A percentile compares a stretch with the other conserved stretches of the same genome.
phyloP scores from a whole-genome alignment of 352 stramenopile species.

The Pseudoperonospora humuli region DNA sequence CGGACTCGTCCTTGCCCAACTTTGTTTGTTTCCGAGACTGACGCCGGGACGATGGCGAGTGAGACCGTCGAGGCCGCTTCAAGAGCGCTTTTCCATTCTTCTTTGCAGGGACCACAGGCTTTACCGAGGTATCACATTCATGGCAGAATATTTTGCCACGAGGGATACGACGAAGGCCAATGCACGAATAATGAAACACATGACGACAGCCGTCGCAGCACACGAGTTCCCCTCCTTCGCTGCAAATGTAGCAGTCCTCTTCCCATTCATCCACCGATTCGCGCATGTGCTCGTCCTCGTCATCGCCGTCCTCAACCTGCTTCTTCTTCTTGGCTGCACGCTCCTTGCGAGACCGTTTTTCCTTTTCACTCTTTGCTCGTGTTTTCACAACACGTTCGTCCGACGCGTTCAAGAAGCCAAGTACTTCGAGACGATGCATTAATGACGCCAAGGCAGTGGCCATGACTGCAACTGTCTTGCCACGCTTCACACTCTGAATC shows the following conservation, averaged over 20 bases:
- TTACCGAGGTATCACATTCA: conserved; percentile 60
- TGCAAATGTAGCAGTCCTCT: conserved; percentile 87
- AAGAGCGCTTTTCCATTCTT: conserved; percentile 9
- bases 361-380: conserved; percentile 57
- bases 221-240: conserved; percentile 74
- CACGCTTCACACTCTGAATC: conserved; percentile 52
- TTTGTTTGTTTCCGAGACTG: conserved; percentile 22
- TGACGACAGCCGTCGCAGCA: conserved; percentile 89
- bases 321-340: conserved; percentile 64
- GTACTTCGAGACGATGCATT: conserved; percentile 58
- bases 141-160: conserved; percentile 83
- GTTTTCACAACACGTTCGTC: conserved; percentile 41
- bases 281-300: conserved; percentile 33
- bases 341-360: conserved; percentile 65
- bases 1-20: conserved; percentile 12
- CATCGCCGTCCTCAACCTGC: conserved; percentile 39
- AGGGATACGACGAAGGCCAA: conserved; percentile 67
- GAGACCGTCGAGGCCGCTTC: conserved; percentile 20
- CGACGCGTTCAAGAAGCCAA: conserved; percentile 50
- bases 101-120: conserved; percentile 44
- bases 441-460: conserved; percentile 53
- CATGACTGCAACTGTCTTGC: conserved; percentile 42
- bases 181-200: conserved; percentile 88
- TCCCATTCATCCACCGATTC: conserved; percentile 81
- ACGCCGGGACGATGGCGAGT: conserved; percentile 11